These are phyloP conservation scores for Bisporella sp. DNA, from an alignment of 2,329 filamentous ascomycete species.

Conservation along the genomic window DNA sequence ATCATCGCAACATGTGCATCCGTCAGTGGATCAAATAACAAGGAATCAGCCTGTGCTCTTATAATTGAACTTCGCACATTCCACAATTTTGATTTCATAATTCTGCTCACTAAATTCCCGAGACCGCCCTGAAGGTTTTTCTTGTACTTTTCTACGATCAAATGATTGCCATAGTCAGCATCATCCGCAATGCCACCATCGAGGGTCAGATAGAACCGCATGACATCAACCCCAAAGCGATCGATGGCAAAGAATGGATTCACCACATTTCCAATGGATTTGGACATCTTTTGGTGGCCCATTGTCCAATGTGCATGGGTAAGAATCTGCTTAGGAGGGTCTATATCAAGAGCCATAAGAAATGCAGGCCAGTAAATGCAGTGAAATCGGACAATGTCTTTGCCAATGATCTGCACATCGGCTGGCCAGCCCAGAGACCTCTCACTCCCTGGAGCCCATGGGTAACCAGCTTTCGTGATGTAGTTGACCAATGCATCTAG, in stretches of 20 bases:
- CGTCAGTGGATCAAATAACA: background rate
- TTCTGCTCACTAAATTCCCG: conserved; percentile 71
- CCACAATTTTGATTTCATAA: conserved; percentile 64
- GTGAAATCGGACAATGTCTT: conserved; percentile 95
- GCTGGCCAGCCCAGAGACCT: conserved; percentile 72
- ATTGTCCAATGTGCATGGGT: conserved; percentile 96
- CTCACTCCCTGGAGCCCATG: conserved; percentile 62
- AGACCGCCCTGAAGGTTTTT: conserved; percentile 70
- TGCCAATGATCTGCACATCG: conserved; percentile 87
- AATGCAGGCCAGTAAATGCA: conserved; percentile 98
- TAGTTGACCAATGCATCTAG: conserved; percentile 95
- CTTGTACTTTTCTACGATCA: conserved; percentile 70
- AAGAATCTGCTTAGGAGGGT: conserved; percentile 70
- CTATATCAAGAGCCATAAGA: conserved; percentile 78
- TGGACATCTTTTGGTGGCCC: conserved; percentile 89
- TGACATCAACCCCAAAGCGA: conserved; percentile 76
- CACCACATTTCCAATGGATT: conserved; percentile 90
- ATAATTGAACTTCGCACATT: conserved; percentile 47
- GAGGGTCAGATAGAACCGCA: conserved; percentile 83
- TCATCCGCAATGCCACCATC: conserved; percentile 74
- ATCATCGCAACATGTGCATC: conserved; percentile 35
- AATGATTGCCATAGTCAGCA: conserved; percentile 75
- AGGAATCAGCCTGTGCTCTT: too few relatives aligned
- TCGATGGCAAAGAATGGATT: conserved; percentile 90
- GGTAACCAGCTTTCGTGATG: conserved; percentile 80